A percentile compares a stretch with the other conserved stretches of the same genome.
phyloP scores from a whole-genome alignment of 176 grass and related monocot species.

The Urochloa ruziziensis region DNA sequence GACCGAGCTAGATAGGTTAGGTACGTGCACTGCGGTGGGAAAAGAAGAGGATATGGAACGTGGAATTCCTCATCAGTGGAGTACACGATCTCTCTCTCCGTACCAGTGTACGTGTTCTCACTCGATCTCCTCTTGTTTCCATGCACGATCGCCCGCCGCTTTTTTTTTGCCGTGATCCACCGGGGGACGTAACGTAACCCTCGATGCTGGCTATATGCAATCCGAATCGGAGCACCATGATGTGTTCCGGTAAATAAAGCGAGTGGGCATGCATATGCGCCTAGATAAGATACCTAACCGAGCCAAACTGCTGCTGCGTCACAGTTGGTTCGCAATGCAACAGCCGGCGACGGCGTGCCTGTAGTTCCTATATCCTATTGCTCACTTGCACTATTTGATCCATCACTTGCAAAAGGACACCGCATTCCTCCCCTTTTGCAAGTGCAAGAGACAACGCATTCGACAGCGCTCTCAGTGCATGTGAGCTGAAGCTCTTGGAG shows the following conservation, averaged over 20 bases:
- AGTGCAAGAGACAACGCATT: not conserved
- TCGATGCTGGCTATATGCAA: not conserved
- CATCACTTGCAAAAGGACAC: not conserved
- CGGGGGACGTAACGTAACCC: not conserved
- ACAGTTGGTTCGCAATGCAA: slow-evolving; percentile 5
- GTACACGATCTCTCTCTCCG: not conserved
- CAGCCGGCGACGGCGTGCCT: no score
- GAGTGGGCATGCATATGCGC: not conserved
- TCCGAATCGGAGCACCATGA: not conserved
- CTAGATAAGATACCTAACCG: not conserved
- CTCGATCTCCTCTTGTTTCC: not conserved
- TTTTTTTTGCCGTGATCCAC: not conserved
- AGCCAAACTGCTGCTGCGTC: slow-evolving; percentile 6
- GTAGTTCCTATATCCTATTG: no score
- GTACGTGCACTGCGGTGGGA: not conserved
- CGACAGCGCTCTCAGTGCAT: not conserved
- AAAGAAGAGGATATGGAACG: not conserved
- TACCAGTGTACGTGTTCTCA: not conserved
- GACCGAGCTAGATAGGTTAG: not conserved
- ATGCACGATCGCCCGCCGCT: not conserved
- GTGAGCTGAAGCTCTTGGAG: not conserved
- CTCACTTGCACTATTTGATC: not conserved
- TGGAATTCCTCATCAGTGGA: slow-evolving; percentile 14
- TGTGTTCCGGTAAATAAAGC: no score
- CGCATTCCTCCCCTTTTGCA: not conserved